Evolutionary conservation across 139 green algal genomes (phyloP).

Genomic region (Ettlia oleoabundans): DNA sequence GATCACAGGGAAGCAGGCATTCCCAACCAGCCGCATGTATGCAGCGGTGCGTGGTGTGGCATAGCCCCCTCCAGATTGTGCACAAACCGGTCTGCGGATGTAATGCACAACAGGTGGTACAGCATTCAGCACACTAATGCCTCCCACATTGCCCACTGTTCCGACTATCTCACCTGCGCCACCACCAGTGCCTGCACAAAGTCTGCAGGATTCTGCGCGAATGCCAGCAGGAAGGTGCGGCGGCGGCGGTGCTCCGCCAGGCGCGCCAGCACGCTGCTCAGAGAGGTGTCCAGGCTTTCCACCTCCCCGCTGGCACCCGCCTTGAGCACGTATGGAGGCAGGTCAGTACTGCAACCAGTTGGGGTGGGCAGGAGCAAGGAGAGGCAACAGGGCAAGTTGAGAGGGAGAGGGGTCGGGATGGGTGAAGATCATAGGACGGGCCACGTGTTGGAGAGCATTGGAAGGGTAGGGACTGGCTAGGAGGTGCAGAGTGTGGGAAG

Average conservation of each 20-base stretch:
- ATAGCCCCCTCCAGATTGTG: neutral
- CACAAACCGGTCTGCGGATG: too few relatives aligned
- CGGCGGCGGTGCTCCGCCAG: constrained; percentile 67
- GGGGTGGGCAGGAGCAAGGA: neutral
- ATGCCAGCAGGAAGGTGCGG: constrained; percentile 74
- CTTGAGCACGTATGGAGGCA: constrained; percentile 24
- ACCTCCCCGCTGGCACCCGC: neutral
- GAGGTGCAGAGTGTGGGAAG: too few relatives aligned
- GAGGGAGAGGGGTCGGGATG: neutral
- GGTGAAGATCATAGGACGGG: too few relatives aligned
- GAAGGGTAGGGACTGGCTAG: too few relatives aligned
- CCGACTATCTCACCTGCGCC: constrained; percentile 62
- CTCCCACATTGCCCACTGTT: too few relatives aligned
- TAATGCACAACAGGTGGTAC: too few relatives aligned
- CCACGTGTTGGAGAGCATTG: too few relatives aligned
- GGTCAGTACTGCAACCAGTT: constrained; percentile 10
- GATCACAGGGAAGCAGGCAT: neutral
- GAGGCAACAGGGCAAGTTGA: neutral
- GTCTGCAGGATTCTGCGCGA: constrained; percentile 77
- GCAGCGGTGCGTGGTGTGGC: neutral
- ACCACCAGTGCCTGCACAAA: constrained; percentile 80
- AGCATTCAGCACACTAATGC: neutral
- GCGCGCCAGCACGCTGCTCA: constrained; percentile 12
- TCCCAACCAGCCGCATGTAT: too few relatives aligned
- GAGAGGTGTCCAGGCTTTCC: constrained; percentile 28